phyloP scores from a whole-genome alignment of 2,329 filamentous ascomycete genomes.

The Arthrobotrys megalospora region DNA sequence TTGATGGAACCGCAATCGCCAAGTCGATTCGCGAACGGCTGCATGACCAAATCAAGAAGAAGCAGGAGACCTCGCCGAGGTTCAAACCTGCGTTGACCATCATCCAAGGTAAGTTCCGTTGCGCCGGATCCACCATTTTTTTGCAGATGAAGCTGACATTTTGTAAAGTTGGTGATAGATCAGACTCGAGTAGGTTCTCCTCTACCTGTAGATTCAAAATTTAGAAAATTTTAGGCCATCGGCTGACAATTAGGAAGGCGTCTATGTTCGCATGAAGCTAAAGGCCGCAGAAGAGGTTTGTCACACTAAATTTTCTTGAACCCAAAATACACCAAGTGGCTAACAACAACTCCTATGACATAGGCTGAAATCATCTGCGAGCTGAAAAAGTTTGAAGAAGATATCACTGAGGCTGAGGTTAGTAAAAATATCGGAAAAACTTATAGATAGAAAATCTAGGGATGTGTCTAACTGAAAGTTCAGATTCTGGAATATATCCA shows the following conservation, averaged over 20 bases:
- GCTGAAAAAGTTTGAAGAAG: slow-evolving; percentile 84
- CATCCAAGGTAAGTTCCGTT: slow-evolving; percentile 80
- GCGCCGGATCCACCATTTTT: slow-evolving; percentile 20
- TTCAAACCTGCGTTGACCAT: slow-evolving; percentile 94
- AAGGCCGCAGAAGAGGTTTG: slow-evolving; percentile 92
- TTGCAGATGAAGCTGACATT: slow-evolving; percentile 31
- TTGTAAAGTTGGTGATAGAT: slow-evolving; percentile 84
- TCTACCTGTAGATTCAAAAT: slow-evolving; percentile 12
- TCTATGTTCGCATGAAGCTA: slow-evolving; percentile 99
- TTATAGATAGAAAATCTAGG: not conserved
- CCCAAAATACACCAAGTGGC: slow-evolving; percentile 1
- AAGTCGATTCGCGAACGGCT: slow-evolving; percentile 89
- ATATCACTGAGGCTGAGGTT: slow-evolving; percentile 82
- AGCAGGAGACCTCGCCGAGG: slow-evolving; percentile 85
- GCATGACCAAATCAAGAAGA: slow-evolving; percentile 82
- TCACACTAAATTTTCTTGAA: slow-evolving; percentile 41
- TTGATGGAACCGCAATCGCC: slow-evolving; percentile 96
- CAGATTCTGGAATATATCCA: slow-evolving; percentile 83
- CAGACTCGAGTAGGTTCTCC: slow-evolving; percentile 83
- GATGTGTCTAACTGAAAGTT: slow-evolving; percentile 5
- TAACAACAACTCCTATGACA: slow-evolving; percentile 53
- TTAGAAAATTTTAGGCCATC: slow-evolving; percentile 3
- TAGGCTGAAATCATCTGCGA: slow-evolving; percentile 92
- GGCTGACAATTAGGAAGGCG: slow-evolving; percentile 73
- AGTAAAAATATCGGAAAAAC: slow-evolving; percentile 13